Evolutionary conservation across 202 grass and related monocot genomes (phyloP), one percentile per base, ranked within the genome.

Genomic region (Brachypodium distachyon): DNA sequence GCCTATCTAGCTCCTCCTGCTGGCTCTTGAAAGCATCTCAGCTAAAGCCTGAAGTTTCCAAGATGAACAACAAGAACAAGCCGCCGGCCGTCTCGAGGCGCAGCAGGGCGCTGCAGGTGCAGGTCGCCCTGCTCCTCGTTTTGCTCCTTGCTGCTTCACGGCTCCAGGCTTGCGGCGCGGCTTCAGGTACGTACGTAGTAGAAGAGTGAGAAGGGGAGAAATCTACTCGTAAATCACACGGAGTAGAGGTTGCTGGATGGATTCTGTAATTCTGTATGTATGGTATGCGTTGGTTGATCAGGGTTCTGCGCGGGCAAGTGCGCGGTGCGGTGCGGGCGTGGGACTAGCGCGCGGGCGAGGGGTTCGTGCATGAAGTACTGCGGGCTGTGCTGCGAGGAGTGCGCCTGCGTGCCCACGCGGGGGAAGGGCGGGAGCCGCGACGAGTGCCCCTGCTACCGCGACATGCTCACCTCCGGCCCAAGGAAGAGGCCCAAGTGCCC

Each of bases 371-470:
- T 97, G 68, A 81, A 81, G 80, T 40, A 65, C 69, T 97, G 90
- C 67, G 84, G 82, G 2, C 9, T 91, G 9, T 97, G 90, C 85
- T 97, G 90, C 83, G 73, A 84, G 64, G 87, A 97, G 52, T 97
- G 93, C 85, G 84, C 49, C 51, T 97, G 93, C 61, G 93, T 97
- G 81, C 93, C 93, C 0, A 85, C 93, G n/a, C n/a, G n/a, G 62
- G 82, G 37, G 37, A 72, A 61, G 23, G 79, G 70, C 40, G 87
- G 69, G 86, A 73, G 48, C 67, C 18, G 44, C 83, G 86, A 91
- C 79, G 90, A 93, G 65, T 97, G 93, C 77, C 93, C 93, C 34
- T 97, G 93, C 77, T 97, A 97, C 76, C 83, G 87, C 64, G 78
- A 97, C 77, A 97, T 89, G 87, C 82, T 86, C 67, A 97, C 93